These are phyloP conservation scores for Colletotrichum agaves DNA, from an alignment of 2,329 filamentous ascomycete genomes.

Conservation along the genomic window DNA sequence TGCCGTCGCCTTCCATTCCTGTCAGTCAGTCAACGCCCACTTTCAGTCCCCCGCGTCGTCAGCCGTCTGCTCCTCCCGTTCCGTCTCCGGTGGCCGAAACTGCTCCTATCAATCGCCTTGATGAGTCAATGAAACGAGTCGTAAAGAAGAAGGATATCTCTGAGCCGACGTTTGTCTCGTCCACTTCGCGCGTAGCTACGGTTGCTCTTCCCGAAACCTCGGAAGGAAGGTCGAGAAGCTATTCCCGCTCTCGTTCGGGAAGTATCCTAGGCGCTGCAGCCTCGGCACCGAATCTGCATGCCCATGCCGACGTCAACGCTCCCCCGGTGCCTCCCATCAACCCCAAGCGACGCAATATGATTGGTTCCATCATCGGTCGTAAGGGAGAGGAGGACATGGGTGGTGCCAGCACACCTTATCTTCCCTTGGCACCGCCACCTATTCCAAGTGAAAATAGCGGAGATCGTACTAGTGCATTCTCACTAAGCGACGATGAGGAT, in stretches of 20 bases:
- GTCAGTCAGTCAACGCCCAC: conserved; percentile 50
- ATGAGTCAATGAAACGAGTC: conserved; percentile 53
- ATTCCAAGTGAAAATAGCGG: background rate
- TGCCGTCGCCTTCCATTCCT: conserved; percentile 46
- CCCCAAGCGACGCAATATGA: conserved; percentile 61
- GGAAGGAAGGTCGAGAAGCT: conserved; percentile 47
- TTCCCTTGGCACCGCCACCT: conserved; percentile 42
- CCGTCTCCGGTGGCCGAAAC: conserved; percentile 40
- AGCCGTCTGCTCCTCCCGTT: conserved; percentile 47
- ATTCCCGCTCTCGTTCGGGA: conserved; percentile 51
- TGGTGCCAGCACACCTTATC: conserved; percentile 46
- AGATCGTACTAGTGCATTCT: conserved; percentile 43
- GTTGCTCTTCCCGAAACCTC: conserved; percentile 51
- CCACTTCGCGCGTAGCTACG: conserved; percentile 57
- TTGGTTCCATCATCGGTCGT: conserved; percentile 50
- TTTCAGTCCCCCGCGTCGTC: conserved; percentile 44
- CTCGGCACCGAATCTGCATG: conserved; percentile 52
- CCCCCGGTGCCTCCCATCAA: conserved; percentile 70
- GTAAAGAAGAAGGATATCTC: conserved; percentile 61
- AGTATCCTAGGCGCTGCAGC: conserved; percentile 47
- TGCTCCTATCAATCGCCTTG: conserved; percentile 44
- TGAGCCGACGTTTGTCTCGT: conserved; percentile 60
- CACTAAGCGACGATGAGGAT: conserved; percentile 54
- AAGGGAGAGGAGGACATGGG: conserved; percentile 48
- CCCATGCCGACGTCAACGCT: conserved; percentile 42